These are phyloP conservation scores for Juncus inflexus DNA, from an alignment of 176 grass and related monocot genomes.

Conservation along the genomic window DNA sequence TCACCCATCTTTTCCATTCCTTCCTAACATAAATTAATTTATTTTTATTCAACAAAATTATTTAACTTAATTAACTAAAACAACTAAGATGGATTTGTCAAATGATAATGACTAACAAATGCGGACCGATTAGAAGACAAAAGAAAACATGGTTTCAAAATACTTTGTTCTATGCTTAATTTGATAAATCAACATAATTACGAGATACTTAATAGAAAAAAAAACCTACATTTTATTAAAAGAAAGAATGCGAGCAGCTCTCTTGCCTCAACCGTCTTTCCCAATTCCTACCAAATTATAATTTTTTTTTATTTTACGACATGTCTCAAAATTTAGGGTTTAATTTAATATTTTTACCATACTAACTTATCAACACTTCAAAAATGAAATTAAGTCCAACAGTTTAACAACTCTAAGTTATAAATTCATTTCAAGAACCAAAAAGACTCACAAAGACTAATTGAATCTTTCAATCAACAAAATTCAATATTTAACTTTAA, in stretches of 20 bases:
- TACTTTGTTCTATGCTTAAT: slow-evolving; percentile 1
- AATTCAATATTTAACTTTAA: background rate
- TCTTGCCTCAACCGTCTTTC: slow-evolving; percentile 75
- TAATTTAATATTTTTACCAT: slow-evolving; percentile 17
- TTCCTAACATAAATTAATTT: slow-evolving; percentile 32
- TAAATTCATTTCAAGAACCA: background rate
- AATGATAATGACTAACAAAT: slow-evolving; percentile 2
- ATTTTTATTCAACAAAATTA: background rate
- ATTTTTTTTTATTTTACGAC: slow-evolving; percentile 37
- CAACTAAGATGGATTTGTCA: background rate
- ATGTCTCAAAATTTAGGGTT: too few species aligned
- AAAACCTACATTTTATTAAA: slow-evolving; percentile 55
- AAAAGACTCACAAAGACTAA: background rate
- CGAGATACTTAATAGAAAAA: slow-evolving; percentile 26
- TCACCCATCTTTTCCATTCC: slow-evolving; percentile 34
- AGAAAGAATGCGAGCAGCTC: slow-evolving; percentile 31
- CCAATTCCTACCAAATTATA: slow-evolving; percentile 55
- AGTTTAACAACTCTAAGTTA: background rate
- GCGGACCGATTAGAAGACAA: background rate
- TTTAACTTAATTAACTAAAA: slow-evolving; percentile 2
- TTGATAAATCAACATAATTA: slow-evolving; percentile 2
- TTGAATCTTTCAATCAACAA: background rate
- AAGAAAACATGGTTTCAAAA: background rate
- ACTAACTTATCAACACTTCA: slow-evolving; percentile 1
- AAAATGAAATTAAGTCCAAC: background rate